Evolutionary conservation across 2,329 filamentous ascomycete species (phyloP), one percentile per base, ranked within the genome.

Genomic region (Sphaerulina vaccinii): DNA sequence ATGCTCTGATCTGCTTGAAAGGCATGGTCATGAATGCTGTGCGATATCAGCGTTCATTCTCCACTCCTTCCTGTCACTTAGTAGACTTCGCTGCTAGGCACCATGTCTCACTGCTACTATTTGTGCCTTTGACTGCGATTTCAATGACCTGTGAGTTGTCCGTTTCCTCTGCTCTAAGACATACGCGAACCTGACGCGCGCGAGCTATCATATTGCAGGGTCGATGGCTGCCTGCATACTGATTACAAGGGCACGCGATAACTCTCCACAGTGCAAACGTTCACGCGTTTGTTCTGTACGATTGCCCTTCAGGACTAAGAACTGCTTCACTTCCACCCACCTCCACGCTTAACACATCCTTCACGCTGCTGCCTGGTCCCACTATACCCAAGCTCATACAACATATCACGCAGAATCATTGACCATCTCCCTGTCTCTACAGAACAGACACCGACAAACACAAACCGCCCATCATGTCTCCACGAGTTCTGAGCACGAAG

Each of bases 1-100:
- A 18, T 10, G 39, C 39, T 24, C 39, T 21, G 16, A 42, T 42
- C 22, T 42, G 39, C 24, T 42, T 42, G 22, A 42, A 29, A 15
- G 39, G 13, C 39, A 15, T 27, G 3, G 15, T 29, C 11, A 16
- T 27, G 7, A 11, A 21, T n/a, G 22, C 24, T 27, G 13, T 22
- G 22, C 9, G 22, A 13, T 27, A 15, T 11, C 8, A 15, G 2
- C n/a, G 2, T 5, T 11, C 1, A 19, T 21, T 22, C 21, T 15
- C 19, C 9, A 22, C 10, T 16, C 21, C 8, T 10, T 1, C n/a
- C 2, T 15, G 7, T 16, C 39, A 42, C 27, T 6, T 42, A 15
- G 22, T 42, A 42, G 37, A 23, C 11, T 16, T 39, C 16, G 27
- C 7, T 22, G 9, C 18, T 11, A 39, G 37, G 37, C 37, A 21